Evolutionary conservation across 768 basidiomycete species (phyloP), one percentile per base, ranked within the genome.

Genomic region (Lentinula aciculospora): DNA sequence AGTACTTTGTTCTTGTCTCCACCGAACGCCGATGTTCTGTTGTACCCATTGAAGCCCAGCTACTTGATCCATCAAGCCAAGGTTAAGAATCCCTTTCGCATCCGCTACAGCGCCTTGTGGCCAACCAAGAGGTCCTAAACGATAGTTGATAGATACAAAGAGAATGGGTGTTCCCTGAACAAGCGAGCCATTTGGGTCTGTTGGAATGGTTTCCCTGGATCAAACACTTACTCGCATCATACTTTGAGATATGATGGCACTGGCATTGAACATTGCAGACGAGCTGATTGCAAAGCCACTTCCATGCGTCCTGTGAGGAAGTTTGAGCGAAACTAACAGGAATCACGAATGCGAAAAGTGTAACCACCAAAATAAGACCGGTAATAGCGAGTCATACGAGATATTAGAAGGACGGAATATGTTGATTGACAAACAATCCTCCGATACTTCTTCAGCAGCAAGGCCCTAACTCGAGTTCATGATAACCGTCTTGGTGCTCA

Each of bases 81-180:
- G 69, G 61, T 81, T 81, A 4, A 78, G 68, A 0, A 73, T 71
- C 4, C 68, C 69, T 3, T 68, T 67, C 9, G 66, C 59, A 4
- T 64, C 67, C 12, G 80, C 80, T 70, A 77, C 70, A 3, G 56
- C 55, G 4, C 76, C 75, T 58, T 72, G 70, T 5, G 77, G 72
- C 53, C 76, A 82, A 1, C 82, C 83, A 12, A 81, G 71, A 3
- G 77, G 73, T 5, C 76, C 77, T 15, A 82, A 62, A 36, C 82
- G 72, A 61, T 83, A 83, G 63, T 82, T 79, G 61, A 81, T 61
- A 37, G 71, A 75, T 46, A 76, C 77, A 60, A 70, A 73, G 44
- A 81, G 60, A 56, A 79, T 65, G 0, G 75, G 74, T 32, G 64
- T 61, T 1, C 64, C 64, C 68, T 59, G 50, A 25, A n/a, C n/a